Conservation (phyloP, 2,329 filamentous ascomycete species). For the Neocucurbitaria cava region DNA sequence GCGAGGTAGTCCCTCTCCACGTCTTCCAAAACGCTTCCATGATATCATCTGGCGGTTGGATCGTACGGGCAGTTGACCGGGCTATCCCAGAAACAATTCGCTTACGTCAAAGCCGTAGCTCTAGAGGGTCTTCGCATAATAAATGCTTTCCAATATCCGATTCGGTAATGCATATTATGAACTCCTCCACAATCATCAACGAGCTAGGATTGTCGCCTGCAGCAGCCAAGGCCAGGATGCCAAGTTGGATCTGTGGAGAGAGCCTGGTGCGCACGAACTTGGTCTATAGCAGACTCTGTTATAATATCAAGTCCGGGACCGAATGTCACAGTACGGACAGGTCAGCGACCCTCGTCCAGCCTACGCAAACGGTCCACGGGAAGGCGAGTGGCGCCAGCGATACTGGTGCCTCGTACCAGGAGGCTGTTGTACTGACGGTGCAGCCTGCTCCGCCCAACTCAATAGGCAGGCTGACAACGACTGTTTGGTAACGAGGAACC, state of each 20-base stretch:
- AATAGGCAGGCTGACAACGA: constrained; percentile 13
- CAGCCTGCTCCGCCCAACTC: constrained; percentile 30
- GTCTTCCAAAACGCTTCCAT: constrained; percentile 35
- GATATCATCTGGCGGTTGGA: constrained; percentile 12
- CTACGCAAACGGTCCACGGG: constrained; percentile 25
- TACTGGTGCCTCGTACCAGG: constrained; percentile 20
- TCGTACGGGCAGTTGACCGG: constrained; percentile 12
- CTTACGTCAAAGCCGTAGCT: constrained; percentile 26
- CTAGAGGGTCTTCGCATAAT: constrained; percentile 32
- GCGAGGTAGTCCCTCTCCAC: constrained; percentile 22
- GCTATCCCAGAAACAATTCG: constrained; percentile 35
- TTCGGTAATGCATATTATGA: constrained; percentile 41
- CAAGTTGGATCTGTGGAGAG: constrained; percentile 24
- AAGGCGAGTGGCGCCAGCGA: constrained; percentile 33
- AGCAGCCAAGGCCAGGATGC: constrained; percentile 24
- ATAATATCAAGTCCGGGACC: constrained; percentile 32
- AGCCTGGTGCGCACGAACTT: constrained; percentile 26
- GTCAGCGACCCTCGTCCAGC: constrained; percentile 27
- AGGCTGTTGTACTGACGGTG: constrained; percentile 20
- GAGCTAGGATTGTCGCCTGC: constrained; percentile 32
- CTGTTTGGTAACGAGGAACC: constrained; percentile 22
- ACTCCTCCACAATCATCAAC: constrained; percentile 30
- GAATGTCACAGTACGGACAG: constrained; percentile 23
- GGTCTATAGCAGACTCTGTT: constrained; percentile 35
- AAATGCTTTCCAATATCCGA: constrained; percentile 28